Base-by-base conservation (phyloP, 163 green algal species). In the Chloroidium sp. region DNA sequence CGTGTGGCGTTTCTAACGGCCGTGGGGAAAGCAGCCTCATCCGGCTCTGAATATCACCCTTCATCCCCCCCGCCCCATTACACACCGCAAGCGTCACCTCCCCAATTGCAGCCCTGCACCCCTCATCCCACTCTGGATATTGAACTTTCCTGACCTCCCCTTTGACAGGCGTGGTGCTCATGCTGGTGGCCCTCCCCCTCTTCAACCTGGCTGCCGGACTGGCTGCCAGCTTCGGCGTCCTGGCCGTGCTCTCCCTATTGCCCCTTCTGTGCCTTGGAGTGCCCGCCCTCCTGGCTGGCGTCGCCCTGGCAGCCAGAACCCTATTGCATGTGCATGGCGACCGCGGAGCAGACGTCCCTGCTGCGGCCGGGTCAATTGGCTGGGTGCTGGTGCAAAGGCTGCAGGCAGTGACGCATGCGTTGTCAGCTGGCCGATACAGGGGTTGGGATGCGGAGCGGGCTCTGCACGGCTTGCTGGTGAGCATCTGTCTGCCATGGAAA, bases 351-450 rank as follows among this genome's bases (percentile, higher is more conserved):
- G 59, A 61, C 62, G 61, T 69, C 79, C 4, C 61, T 8, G 61
- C 61, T 78, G 14, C 57, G 14, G 36, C 4, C 59, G 60, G 57
- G 62, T 36, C 2, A 36, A 13, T 62, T 69, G 8, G 62, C 78
- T 3, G 36, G 6, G 3, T n/a, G 78, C 60, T 82, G 13, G 57
- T 62, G 69, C 79, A 59, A 6, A n/a, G 79, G 78, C 57, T 82
- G 78, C 61, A 36, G 62, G 10, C 61, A 69, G 60, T 82, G 79
- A 69, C 78, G 79, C 69, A 61, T 82, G 10, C 36, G 62, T 2
- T 61, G 74, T 1, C 79, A 69, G 4, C 59, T 82, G 69, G 62
- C 69, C 2, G 69, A 61, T 57, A 82, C 69, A 2, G 4, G 62
- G 4, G n/a, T 82, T 4, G 78, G 78, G 2, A 61, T 61, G 0